Percentiles rank a stretch among this genome's conserved stretches.
Conservation (phyloP, 1,284 basidiomycete species). For the Hortiboletus rubellus region DNA sequence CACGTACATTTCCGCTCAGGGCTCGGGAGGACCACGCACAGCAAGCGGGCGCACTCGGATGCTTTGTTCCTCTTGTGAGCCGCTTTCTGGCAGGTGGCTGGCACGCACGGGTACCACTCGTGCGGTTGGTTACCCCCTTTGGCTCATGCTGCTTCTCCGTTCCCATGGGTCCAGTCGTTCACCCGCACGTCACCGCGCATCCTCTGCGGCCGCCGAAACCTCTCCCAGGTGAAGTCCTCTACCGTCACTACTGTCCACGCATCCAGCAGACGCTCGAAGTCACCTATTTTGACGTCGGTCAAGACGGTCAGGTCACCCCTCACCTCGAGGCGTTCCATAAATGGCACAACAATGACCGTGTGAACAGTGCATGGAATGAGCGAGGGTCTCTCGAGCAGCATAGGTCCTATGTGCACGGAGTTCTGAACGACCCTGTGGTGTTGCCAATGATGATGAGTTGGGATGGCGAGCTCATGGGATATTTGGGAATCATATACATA, state of each 20-base stretch:
- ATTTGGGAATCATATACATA: conserved; percentile 54
- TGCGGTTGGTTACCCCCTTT: conserved; percentile 43
- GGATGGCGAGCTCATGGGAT: conserved; percentile 55
- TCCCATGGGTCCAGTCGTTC: conserved; percentile 46
- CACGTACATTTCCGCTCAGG: conserved; percentile 31
- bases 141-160: conserved; percentile 29
- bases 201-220: conserved; percentile 58
- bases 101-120: conserved; percentile 41
- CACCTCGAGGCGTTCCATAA: conserved; percentile 50
- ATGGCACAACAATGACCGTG: conserved; percentile 59
- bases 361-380: conserved; percentile 54
- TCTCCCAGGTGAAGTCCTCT: conserved; percentile 44
- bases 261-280: conserved; percentile 47
- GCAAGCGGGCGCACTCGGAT: conserved; percentile 4
- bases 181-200: conserved; percentile 51
- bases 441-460: conserved; percentile 50
- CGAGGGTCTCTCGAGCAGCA: conserved; percentile 51
- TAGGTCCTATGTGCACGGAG: conserved; percentile 43
- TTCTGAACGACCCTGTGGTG: conserved; percentile 44
- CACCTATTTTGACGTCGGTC: conserved; percentile 44
- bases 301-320: conserved; percentile 20
- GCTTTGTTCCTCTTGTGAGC: conserved; percentile 44
- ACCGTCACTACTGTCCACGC: conserved; percentile 47
- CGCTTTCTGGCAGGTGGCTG: conserved; percentile 57
- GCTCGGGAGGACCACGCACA: conserved; percentile 20